phyloP scores from a whole-genome alignment of 805 yeast species.

The Candida pseudoglaebosa region DNA sequence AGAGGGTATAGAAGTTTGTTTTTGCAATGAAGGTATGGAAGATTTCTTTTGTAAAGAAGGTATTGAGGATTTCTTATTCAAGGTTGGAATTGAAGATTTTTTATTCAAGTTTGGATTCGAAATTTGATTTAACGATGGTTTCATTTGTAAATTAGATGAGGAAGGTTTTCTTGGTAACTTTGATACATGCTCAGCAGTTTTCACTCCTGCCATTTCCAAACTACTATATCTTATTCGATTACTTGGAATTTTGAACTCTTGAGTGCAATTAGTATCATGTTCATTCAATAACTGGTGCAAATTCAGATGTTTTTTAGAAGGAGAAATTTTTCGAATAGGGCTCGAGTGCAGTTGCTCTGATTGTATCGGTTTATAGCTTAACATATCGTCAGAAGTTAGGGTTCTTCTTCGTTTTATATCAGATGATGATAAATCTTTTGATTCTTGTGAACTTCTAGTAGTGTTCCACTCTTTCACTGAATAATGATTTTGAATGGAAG shows the following conservation, averaged over 20 bases:
- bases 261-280: conserved; percentile 12
- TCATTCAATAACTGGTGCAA: conserved; percentile 26
- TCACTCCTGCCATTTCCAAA: conserved; percentile 35
- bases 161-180: conserved; percentile 17
- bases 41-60: conserved; percentile 10
- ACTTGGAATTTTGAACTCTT: conserved; percentile 20
- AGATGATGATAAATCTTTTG: neutral
- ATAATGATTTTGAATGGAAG: conserved; percentile 46
- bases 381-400: conserved; percentile 17
- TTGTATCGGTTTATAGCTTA: neutral
- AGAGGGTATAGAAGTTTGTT: conserved; percentile 10
- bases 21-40: conserved; percentile 9
- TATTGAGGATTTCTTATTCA: conserved; percentile 15
- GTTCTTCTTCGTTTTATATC: conserved; percentile 34
- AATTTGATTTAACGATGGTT: conserved; percentile 8
- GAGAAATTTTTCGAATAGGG: conserved; percentile 32
- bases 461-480: conserved; percentile 39
- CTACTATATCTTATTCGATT: conserved; percentile 24
- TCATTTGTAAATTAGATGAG: conserved; percentile 9
- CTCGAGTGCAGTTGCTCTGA: conserved; percentile 7
- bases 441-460: too few relatives aligned
- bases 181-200: conserved; percentile 14
- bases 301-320: conserved; percentile 38
- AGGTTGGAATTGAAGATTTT: conserved; percentile 12
- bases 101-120: conserved; percentile 9